Conservation (phyloP, 1,284 basidiomycete genomes). For the Agaricales sp. region DNA sequence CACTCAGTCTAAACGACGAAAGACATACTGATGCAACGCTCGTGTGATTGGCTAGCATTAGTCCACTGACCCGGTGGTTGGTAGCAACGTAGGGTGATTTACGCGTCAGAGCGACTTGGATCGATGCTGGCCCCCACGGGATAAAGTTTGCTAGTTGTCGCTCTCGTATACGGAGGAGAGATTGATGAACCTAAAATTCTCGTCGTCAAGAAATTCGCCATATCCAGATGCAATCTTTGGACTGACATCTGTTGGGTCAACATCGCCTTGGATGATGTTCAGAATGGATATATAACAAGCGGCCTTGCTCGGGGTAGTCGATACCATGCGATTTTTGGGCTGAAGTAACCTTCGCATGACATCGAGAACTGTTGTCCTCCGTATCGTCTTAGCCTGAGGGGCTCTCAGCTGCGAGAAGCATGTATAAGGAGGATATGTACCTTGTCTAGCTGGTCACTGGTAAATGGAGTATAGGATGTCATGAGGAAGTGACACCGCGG, state of each 20-base stretch:
- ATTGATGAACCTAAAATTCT: slow-evolving; percentile 79
- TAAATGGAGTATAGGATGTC: slow-evolving; percentile 99
- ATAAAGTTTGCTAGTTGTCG: slow-evolving; percentile 96
- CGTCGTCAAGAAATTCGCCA: neutral
- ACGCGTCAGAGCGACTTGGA: slow-evolving; percentile 93
- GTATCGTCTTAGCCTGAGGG: slow-evolving; percentile 80
- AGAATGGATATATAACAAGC: slow-evolving; percentile 97
- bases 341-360: slow-evolving; percentile 97
- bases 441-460: slow-evolving; percentile 91
- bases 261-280: slow-evolving; percentile 98
- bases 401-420: slow-evolving; percentile 5
- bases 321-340: slow-evolving; percentile 98
- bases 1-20: neutral
- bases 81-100: slow-evolving; percentile 84
- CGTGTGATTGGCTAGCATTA: slow-evolving; percentile 99
- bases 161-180: slow-evolving; percentile 91
- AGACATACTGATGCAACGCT: slow-evolving; percentile 83
- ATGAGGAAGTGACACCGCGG: slow-evolving; percentile 99
- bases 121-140: slow-evolving; percentile 98
- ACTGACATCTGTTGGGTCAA: slow-evolving; percentile 92
- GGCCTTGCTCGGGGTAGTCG: slow-evolving; percentile 84
- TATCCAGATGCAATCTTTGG: slow-evolving; percentile 1
- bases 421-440: slow-evolving; percentile 37
- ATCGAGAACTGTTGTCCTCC: slow-evolving; percentile 92
- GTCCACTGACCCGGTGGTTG: slow-evolving; percentile 88